Conservation (phyloP, 2,329 filamentous ascomycete genomes). For the Paradendryphiella salina region DNA sequence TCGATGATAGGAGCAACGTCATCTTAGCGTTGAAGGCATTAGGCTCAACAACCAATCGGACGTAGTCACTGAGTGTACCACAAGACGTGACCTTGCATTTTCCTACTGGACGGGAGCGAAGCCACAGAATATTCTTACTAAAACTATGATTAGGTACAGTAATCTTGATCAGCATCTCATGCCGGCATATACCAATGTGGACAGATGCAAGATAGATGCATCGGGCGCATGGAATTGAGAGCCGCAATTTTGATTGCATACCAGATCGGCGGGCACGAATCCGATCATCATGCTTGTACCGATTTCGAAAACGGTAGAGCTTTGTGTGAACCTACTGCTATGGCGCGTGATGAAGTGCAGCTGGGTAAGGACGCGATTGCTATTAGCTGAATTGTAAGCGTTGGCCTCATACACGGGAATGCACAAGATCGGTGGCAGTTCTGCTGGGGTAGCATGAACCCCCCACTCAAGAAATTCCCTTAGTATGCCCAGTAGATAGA, state of each 20-base stretch:
- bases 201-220: neutral
- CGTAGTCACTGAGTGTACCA: neutral
- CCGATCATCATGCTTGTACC: neutral
- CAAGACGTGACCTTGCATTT: neutral
- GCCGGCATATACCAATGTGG: neutral
- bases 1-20: neutral
- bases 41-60: neutral
- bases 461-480: neutral
- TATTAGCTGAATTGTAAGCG: neutral
- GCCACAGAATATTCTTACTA: neutral
- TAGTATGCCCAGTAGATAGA: neutral
- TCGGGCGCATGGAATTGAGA: neutral
- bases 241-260: neutral
- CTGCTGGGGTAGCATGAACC: neutral
- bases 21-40: neutral
- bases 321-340: neutral
- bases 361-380: neutral
- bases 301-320: neutral
- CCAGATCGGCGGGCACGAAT: neutral
- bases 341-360: neutral
- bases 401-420: neutral
- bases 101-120: neutral
- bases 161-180: neutral
- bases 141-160: neutral
- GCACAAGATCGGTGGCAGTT: neutral